These are phyloP conservation scores for Lactarius sp. DNA, from an alignment of 768 basidiomycete species.

Conservation along the genomic window DNA sequence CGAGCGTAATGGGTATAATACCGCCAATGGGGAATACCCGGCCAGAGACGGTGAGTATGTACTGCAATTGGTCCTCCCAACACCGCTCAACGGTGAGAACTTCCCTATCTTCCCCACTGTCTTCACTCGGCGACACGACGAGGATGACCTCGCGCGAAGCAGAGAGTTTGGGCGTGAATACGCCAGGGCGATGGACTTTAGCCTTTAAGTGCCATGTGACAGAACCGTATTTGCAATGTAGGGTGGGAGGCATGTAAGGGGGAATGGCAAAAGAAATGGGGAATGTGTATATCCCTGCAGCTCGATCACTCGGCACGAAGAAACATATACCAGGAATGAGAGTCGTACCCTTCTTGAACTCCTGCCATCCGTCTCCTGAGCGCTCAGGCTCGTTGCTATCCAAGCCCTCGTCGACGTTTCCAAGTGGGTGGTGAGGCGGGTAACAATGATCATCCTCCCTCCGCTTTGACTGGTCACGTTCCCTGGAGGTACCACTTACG, in stretches of 20 bases:
- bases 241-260: constrained; percentile 67
- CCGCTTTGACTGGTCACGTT: constrained; percentile 30
- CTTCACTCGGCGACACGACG: constrained; percentile 72
- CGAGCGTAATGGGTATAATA: constrained; percentile 69
- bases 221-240: constrained; percentile 69
- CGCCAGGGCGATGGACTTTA: constrained; percentile 75
- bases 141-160: constrained; percentile 69
- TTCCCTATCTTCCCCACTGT: constrained; percentile 75
- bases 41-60: constrained; percentile 67
- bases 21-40: constrained; percentile 84
- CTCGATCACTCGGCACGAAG: background rate
- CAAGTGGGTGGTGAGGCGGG: constrained; percentile 34
- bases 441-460: constrained; percentile 26
- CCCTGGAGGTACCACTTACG: constrained; percentile 14
- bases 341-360: constrained; percentile 75
- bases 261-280: constrained; percentile 91
- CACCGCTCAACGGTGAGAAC: constrained; percentile 80
- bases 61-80: constrained; percentile 88
- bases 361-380: constrained; percentile 62
- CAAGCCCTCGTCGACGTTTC: constrained; percentile 36
- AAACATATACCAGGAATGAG: background rate
- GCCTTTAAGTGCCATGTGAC: constrained; percentile 80
- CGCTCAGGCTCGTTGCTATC: constrained; percentile 42
- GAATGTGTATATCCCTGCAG: constrained; percentile 87
- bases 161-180: constrained; percentile 66